These are phyloP conservation scores for Apiotrichum porosum DNA, from an alignment of 1,284 basidiomycete genomes.

Conservation along the genomic window DNA sequence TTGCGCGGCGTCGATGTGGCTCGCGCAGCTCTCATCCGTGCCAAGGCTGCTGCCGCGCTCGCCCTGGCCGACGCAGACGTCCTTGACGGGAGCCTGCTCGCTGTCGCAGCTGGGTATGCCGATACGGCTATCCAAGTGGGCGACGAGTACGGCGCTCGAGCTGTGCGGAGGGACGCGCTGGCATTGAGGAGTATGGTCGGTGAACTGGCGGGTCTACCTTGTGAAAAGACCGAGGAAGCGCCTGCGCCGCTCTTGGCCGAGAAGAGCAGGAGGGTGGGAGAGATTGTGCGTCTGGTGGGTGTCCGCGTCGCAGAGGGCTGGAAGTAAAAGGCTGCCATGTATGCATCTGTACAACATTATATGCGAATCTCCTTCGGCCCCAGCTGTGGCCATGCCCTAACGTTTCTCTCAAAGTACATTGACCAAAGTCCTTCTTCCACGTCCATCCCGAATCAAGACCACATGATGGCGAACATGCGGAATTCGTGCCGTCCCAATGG, in stretches of 20 bases:
- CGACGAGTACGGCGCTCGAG: not conserved
- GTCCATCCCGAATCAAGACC: not conserved
- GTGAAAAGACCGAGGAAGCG: not conserved
- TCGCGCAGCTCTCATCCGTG: constrained; percentile 27
- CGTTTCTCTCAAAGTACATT: too few relatives aligned
- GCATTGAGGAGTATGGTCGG: not conserved
- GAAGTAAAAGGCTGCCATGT: constrained; percentile 11
- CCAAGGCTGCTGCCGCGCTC: constrained; percentile 27
- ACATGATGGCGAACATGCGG: constrained; percentile 17
- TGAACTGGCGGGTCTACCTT: not conserved
- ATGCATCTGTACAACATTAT: constrained; percentile 4
- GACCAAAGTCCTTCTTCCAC: not conserved
- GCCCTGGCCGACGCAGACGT: constrained; percentile 10
- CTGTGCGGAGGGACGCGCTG: not conserved
- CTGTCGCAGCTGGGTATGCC: not conserved
- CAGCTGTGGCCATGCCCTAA: too few relatives aligned
- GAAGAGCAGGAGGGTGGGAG: constrained; percentile 16
- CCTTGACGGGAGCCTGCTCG: not conserved
- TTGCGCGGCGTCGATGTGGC: constrained; percentile 23
- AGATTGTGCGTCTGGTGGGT: constrained; percentile 35
- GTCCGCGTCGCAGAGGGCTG: constrained; percentile 34
- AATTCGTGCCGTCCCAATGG: constrained; percentile 21
- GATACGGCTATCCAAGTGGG: constrained; percentile 3
- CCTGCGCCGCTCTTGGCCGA: not conserved
- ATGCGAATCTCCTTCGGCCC: too few relatives aligned